These are phyloP conservation scores for Cyberlindnera xylosilytica DNA, from an alignment of 805 yeast species.

Conservation along the genomic window DNA sequence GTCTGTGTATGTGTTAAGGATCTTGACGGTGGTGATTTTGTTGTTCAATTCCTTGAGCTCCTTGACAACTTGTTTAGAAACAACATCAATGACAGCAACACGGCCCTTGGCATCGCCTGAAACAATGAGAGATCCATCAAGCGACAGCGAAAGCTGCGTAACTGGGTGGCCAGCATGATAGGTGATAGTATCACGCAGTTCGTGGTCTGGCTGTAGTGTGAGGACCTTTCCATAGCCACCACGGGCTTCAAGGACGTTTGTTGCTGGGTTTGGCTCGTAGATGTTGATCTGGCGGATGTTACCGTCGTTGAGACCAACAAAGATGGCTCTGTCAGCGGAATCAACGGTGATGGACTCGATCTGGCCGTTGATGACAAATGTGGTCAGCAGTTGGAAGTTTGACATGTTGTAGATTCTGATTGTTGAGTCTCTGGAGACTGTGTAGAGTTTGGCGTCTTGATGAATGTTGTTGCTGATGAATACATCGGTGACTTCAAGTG, in stretches of 20 bases:
- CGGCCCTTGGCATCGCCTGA: constrained; percentile 76
- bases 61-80: constrained; percentile 64
- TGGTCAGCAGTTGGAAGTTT: constrained; percentile 47
- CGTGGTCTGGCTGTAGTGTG: constrained; percentile 43
- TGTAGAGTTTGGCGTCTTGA: constrained; percentile 60
- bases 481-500: constrained; percentile 49
- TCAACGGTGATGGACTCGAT: constrained; percentile 62
- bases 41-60: constrained; percentile 38
- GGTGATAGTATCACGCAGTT: constrained; percentile 47
- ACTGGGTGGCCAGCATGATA: constrained; percentile 45
- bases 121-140: constrained; percentile 71
- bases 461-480: constrained; percentile 46
- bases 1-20: constrained; percentile 15
- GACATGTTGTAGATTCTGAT: constrained; percentile 63
- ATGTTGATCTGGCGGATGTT: constrained; percentile 53
- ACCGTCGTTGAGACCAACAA: constrained; percentile 68
- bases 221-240: constrained; percentile 30
- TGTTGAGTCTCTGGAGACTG: constrained; percentile 74
- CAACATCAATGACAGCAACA: constrained; percentile 64
- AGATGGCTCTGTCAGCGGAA: constrained; percentile 74
- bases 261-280: constrained; percentile 32
- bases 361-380: constrained; percentile 64
- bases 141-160: constrained; percentile 54
- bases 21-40: constrained; percentile 19
- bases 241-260: constrained; percentile 26